phyloP scores from a whole-genome alignment of 2,329 filamentous ascomycete species.

The Aspergillus sp. region DNA sequence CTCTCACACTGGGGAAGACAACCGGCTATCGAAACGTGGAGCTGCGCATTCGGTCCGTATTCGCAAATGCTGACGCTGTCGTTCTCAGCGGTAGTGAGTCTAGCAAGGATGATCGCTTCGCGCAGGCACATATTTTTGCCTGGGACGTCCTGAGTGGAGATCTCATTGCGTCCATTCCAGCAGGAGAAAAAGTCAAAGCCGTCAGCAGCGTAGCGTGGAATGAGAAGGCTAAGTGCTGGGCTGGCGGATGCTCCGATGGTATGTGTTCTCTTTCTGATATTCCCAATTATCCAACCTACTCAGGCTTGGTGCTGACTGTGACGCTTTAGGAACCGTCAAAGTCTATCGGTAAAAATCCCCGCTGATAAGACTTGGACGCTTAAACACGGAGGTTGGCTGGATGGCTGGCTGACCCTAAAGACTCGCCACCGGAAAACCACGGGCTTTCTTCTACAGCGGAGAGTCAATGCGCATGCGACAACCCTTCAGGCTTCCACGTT shows the following conservation, averaged over 20 bases:
- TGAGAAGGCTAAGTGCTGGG: slow-evolving; percentile 40
- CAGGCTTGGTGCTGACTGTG: slow-evolving; percentile 6
- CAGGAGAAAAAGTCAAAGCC: slow-evolving; percentile 41
- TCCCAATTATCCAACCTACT: background rate
- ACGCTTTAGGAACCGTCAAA: slow-evolving; percentile 20
- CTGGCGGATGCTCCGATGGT: slow-evolving; percentile 45
- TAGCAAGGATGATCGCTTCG: slow-evolving; percentile 15
- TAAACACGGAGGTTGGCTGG: background rate
- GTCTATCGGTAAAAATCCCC: slow-evolving; percentile 15
- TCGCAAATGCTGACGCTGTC: slow-evolving; percentile 74
- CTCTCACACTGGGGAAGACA: background rate
- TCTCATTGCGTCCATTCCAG: slow-evolving; percentile 60
- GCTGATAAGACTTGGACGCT: background rate
- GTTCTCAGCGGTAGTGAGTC: slow-evolving; percentile 80
- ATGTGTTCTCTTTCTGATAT: slow-evolving; percentile 13
- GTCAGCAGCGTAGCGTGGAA: slow-evolving; percentile 50
- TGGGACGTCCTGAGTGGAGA: slow-evolving; percentile 84
- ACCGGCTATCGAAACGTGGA: slow-evolving; percentile 60
- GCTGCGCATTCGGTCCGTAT: slow-evolving; percentile 70
- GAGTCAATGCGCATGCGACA: background rate
- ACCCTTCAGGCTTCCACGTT: background rate
- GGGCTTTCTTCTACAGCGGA: background rate
- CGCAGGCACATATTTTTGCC: slow-evolving; percentile 47
- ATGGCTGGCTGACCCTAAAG: too few species aligned
- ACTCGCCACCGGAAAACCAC: background rate